Base-by-base conservation (phyloP, 192 early-diverging fungal genomes). In the Podila epigama region DNA sequence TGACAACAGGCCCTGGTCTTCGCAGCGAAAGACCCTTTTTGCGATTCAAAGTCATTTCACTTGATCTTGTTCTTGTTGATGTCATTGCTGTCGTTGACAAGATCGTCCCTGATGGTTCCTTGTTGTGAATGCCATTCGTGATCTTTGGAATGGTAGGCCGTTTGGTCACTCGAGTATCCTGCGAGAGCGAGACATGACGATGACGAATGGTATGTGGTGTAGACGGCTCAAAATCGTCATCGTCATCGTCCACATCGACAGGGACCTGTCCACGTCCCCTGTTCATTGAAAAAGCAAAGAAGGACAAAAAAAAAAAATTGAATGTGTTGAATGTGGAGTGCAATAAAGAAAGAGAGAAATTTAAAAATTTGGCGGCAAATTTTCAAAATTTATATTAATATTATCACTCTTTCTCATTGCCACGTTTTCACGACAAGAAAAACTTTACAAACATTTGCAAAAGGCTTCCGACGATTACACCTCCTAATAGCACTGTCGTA, bases 381-480 rank as follows among this genome's bases (percentile, higher is more conserved):
- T 22, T 48, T 48, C n/a, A n/a, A 51, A 51, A 39, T 22, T 35
- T 59, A 28, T 27, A n/a, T n/a, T n/a, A n/a, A n/a, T n/a, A n/a
- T n/a, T n/a, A n/a, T n/a, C n/a, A n/a, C n/a, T n/a, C n/a, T n/a
- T n/a, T n/a, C n/a, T n/a, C n/a, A n/a, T n/a, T n/a, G n/a, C n/a
- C n/a, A n/a, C n/a, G n/a, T n/a, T n/a, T 60, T 67, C 58, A 64
- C 35, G 53, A 37, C 39, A n/a, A 34, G 5, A 77, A 2, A 44
- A 77, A 53, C 22, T 40, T 58, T 3, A 39, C 48, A 7, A 39
- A 29, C 66, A 77, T 63, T 40, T 77, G 73, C 0, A 77, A 5
- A 0, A 77, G 31, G 42, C 73, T 77, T 5, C 73, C 73, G 4
- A 77, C 37, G 50, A 77, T 77, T 13, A 77, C 73, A 34, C 53